Base-by-base conservation (phyloP, 495 filamentous ascomycete genomes). In the Penicillium verhagenii region DNA sequence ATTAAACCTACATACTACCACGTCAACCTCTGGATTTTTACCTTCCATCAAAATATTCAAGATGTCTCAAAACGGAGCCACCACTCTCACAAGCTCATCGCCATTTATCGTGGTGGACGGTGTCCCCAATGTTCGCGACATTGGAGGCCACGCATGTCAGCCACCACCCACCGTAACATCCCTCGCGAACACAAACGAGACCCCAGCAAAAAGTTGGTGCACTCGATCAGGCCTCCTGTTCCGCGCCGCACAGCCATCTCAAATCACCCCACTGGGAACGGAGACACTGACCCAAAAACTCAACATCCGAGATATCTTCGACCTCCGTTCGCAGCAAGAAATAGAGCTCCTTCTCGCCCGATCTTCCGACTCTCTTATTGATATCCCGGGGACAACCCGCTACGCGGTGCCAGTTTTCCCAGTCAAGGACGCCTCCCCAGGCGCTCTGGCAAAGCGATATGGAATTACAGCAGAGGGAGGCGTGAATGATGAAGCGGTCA, bases 81-180 rank as follows among this genome's bases (percentile, higher is more conserved):
- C 1, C 3, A n/a, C 4, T 14, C 13, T 14, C 10, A 35, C 33
- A 6, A 25, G 13, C 33, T 38, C 21, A 40, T 21, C 33, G 2
- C 39, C 51, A 6, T 53, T 53, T n/a, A 26, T 53, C 40, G n/a
- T 14, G 19, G 67, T 83, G 25, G 68, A 72, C 0, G 80, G 82
- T 1, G 69, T 86, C 44, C 66, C 67, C 50, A 88, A 89, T 60
- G 77, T 88, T 58, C 76, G 85, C 44, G 82, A 85, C 48, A 61
- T 83, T 1, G 83, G 82, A 50, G 82, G 79, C 18, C 80, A 82
- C 58, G 68, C 76, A n/a, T 53, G 59, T 45, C 18, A 26, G 5
- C 61, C n/a, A 38, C 53, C 46, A 19, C 1, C 33, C 6, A 28
- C 26, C 1, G 9, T 24, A 19, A 3, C 21, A 2, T 21, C 42